Evolutionary conservation across 495 filamentous ascomycete genomes (phyloP).

Genomic region (Talaromyces nanjingensis): DNA sequence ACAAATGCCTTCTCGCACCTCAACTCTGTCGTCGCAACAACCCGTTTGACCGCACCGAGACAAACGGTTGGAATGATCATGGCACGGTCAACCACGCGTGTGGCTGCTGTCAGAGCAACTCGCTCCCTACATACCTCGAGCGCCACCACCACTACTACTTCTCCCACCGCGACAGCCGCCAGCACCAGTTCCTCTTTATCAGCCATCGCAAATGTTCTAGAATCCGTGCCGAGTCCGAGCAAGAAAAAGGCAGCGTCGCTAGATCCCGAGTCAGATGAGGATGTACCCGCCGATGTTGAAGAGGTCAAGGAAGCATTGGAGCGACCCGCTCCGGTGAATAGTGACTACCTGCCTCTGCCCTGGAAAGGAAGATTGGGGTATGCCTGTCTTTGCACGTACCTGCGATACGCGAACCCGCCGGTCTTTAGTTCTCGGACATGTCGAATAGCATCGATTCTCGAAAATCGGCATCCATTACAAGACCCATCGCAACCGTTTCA

Average conservation of each 20-base stretch:
- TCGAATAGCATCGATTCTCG: slow-evolving; percentile 82
- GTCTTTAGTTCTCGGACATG: slow-evolving; percentile 91
- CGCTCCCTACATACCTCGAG: slow-evolving; percentile 9
- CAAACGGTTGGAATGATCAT: slow-evolving; percentile 2
- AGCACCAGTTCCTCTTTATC: slow-evolving; percentile 16
- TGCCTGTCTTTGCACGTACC: slow-evolving; percentile 90
- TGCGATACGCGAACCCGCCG: slow-evolving; percentile 75
- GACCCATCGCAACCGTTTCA: slow-evolving; percentile 73
- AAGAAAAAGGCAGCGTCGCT: slow-evolving; percentile 15
- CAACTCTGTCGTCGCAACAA: neutral
- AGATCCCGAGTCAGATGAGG: slow-evolving; percentile 44
- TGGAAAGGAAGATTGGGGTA: slow-evolving; percentile 93
- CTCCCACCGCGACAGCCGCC: neutral
- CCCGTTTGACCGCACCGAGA: neutral
- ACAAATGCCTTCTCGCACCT: neutral
- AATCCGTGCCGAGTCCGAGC: slow-evolving; percentile 7
- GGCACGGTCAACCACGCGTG: slow-evolving; percentile 6
- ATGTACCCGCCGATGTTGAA: slow-evolving; percentile 31
- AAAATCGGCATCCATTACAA: slow-evolving; percentile 74
- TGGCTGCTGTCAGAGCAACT: neutral
- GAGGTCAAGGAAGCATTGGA: slow-evolving; percentile 44
- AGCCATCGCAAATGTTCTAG: slow-evolving; percentile 14
- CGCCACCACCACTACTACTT: neutral
- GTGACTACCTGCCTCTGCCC: slow-evolving; percentile 76
- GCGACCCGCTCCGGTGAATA: slow-evolving; percentile 76